Percentiles rank a stretch among this genome's conserved stretches.
Evolutionary conservation across 106 monocot species (phyloP).

Genomic region (Posidonia australis): DNA sequence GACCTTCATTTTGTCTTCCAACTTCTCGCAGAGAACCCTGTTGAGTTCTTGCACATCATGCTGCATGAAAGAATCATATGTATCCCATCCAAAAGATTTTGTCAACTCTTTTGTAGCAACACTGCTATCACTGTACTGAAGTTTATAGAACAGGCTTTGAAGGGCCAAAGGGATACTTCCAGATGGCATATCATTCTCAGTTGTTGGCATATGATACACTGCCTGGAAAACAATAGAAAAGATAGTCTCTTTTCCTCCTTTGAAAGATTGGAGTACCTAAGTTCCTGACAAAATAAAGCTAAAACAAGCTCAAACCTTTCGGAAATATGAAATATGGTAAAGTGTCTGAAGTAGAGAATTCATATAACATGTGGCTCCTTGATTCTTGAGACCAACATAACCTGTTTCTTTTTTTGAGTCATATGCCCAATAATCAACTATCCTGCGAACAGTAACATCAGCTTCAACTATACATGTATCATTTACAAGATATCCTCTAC

Average conservation of each 20-base stretch:
- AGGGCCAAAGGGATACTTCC: slow-evolving; percentile 86
- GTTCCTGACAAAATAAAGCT: neutral
- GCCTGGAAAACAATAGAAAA: slow-evolving; percentile 22
- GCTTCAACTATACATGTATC: slow-evolving; percentile 91
- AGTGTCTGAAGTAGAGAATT: slow-evolving; percentile 98
- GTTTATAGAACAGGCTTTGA: slow-evolving; percentile 82
- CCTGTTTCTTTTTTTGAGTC: slow-evolving; percentile 99
- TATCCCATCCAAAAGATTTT: slow-evolving; percentile 94
- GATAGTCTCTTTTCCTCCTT: neutral
- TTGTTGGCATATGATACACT: slow-evolving; percentile 86
- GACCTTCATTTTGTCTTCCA: slow-evolving; percentile 95
- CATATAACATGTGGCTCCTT: slow-evolving; percentile 99
- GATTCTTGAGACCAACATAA: slow-evolving; percentile 98
- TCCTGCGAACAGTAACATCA: slow-evolving; percentile 81
- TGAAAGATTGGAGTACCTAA: neutral
- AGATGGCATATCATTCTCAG: slow-evolving; percentile 88
- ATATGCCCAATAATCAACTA: slow-evolving; percentile 91
- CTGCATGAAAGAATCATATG: slow-evolving; percentile 93
- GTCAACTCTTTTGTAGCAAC: slow-evolving; percentile 92
- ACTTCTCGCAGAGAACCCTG: slow-evolving; percentile 75
- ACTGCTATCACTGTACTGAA: slow-evolving; percentile 78
- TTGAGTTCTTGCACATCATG: slow-evolving; percentile 91
- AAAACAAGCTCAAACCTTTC: slow-evolving; percentile 53
- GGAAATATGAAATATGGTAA: slow-evolving; percentile 91
- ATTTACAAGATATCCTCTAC: slow-evolving; percentile 83